phyloP scores from a whole-genome alignment of 176 grass and related monocot genomes.

The Neostapfia colusana region DNA sequence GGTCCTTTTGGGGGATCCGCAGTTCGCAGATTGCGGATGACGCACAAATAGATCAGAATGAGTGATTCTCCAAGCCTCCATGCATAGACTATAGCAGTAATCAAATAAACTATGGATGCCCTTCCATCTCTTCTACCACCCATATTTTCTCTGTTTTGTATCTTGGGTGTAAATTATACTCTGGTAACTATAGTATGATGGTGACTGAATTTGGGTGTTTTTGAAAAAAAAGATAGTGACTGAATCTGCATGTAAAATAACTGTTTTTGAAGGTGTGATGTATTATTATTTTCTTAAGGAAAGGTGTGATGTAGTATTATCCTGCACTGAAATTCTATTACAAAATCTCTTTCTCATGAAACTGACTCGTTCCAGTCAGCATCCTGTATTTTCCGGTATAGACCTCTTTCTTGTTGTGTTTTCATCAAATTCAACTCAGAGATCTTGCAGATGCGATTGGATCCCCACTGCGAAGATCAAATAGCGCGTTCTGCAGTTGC shows the following conservation, averaged over 20 bases:
- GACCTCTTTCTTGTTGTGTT: background rate
- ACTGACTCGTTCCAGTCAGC: background rate
- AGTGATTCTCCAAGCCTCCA: constrained; percentile 25
- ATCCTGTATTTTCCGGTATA: background rate
- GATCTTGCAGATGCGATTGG: too few species aligned
- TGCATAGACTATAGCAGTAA: background rate
- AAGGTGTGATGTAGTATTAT: too few species aligned
- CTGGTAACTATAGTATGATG: background rate
- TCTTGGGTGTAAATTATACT: background rate
- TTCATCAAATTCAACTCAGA: background rate
- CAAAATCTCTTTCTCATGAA: background rate
- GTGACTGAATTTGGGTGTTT: background rate
- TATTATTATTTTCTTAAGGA: too few species aligned
- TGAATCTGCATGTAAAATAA: constrained; percentile 6
- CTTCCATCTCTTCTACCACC: background rate
- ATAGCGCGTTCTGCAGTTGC: too few species aligned
- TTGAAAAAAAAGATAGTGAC: too few species aligned
- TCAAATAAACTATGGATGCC: background rate
- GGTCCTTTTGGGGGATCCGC: constrained; percentile 91
- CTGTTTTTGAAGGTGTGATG: background rate
- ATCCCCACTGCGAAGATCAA: too few species aligned
- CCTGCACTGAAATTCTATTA: background rate
- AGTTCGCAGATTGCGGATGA: constrained; percentile 78
- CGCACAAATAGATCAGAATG: constrained; percentile 29
- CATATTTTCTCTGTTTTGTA: background rate